Evolutionary conservation across 2,329 filamentous ascomycete genomes (phyloP).

Genomic region (Trichoderma arundinaceum): DNA sequence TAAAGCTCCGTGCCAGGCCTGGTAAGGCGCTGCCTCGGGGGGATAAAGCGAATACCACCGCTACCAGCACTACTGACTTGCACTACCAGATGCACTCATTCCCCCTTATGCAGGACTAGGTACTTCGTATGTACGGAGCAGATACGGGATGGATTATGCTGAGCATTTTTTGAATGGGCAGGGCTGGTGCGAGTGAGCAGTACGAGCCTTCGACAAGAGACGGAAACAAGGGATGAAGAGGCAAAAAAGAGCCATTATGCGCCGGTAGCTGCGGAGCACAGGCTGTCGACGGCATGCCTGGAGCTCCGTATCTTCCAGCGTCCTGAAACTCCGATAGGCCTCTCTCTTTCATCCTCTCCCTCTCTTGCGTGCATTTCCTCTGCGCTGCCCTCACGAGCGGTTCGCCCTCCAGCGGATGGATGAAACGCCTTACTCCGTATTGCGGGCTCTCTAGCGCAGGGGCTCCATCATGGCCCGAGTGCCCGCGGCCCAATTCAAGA

Average conservation of each 20-base stretch:
- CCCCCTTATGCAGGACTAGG: constrained; percentile 14
- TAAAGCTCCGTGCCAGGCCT: neutral
- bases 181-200: too few species aligned
- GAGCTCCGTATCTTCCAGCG: neutral
- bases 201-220: too few species aligned
- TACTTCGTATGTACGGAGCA: too few species aligned
- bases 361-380: neutral
- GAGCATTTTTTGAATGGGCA: too few species aligned
- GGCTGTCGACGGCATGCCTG: neutral
- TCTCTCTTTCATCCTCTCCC: neutral
- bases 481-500: constrained; percentile 20
- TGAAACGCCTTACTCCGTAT: constrained; percentile 26
- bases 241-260: too few species aligned
- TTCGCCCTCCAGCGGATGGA: neutral
- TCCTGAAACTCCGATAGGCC: constrained; percentile 13
- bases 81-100: neutral
- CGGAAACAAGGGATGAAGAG: too few species aligned
- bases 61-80: neutral
- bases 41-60: neutral
- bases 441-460: constrained; percentile 26
- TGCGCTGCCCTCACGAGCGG: neutral
- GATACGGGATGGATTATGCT: too few species aligned
- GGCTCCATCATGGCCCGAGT: constrained; percentile 25
- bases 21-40: constrained; percentile 11
- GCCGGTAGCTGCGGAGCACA: too few species aligned